Percentiles rank a stretch among this genome's conserved stretches.
Evolutionary conservation across 2,329 filamentous ascomycete genomes (phyloP).

Genomic region (Xylaria sp.): DNA sequence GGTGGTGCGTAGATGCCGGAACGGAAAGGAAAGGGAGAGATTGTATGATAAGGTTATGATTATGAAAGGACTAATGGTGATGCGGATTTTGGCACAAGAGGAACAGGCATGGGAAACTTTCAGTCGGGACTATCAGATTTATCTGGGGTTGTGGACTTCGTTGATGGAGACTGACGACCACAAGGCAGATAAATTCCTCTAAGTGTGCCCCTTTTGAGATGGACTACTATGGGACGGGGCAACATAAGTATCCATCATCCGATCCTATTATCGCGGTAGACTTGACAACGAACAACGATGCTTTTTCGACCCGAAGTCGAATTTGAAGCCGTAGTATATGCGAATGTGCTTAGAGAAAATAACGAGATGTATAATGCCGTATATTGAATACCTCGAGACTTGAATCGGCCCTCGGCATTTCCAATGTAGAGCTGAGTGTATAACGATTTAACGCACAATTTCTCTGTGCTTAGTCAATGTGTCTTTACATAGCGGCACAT

Average conservation of each 20-base stretch:
- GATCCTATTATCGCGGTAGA: background rate
- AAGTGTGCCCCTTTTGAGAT: background rate
- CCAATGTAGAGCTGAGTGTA: too few species aligned
- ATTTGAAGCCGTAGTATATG: background rate
- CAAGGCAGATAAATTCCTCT: background rate
- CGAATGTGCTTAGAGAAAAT: too few species aligned
- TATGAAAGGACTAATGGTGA: background rate
- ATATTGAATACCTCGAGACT: too few species aligned
- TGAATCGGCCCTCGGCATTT: too few species aligned
- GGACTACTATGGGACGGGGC: background rate
- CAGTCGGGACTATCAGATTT: background rate
- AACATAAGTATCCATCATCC: background rate
- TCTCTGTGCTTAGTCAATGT: too few species aligned
- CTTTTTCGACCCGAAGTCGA: background rate
- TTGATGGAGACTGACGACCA: too few species aligned
- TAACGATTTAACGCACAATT: too few species aligned
- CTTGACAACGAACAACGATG: background rate
- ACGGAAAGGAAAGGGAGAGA: background rate
- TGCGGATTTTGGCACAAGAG: background rate
- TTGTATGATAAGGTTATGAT: background rate
- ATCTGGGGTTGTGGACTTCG: background rate
- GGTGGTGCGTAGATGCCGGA: slow-evolving; percentile 20
- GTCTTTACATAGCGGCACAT: too few species aligned
- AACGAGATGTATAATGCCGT: too few species aligned
- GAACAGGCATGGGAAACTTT: background rate